Evolutionary conservation across 129 eudicot species (phyloP).

Genomic region (Cynara cardunculus): DNA sequence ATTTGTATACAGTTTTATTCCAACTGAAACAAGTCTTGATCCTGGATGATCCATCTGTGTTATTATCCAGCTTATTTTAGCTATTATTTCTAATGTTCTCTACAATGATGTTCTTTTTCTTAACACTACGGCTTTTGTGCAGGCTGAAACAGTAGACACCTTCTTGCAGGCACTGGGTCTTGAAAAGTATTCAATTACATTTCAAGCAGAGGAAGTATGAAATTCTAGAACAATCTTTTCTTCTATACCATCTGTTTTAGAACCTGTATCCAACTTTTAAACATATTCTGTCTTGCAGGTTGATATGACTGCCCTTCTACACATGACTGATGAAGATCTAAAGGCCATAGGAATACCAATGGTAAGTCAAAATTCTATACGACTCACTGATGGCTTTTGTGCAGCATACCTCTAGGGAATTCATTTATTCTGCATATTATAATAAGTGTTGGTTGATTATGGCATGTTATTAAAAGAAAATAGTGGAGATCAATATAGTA

Average conservation of each 20-base stretch:
- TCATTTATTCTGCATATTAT: neutral
- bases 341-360: constrained; percentile 93
- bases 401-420: neutral
- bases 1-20: neutral
- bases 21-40: neutral
- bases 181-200: constrained; percentile 78
- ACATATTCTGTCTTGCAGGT: constrained; percentile 45
- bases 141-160: constrained; percentile 79
- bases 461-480: neutral
- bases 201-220: constrained; percentile 94
- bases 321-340: constrained; percentile 89
- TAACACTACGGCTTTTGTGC: constrained; percentile 19
- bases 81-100: neutral
- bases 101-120: neutral
- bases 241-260: neutral
- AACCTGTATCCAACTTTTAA: neutral
- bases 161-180: constrained; percentile 83
- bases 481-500: neutral
- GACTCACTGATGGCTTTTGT: neutral
- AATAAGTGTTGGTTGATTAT: neutral
- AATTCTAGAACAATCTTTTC: neutral
- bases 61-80: neutral
- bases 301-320: constrained; percentile 91
- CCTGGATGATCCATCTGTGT: neutral
- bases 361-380: constrained; percentile 36